Base-by-base conservation (phyloP, 2,329 filamentous ascomycete genomes). In the Monosporascus cannonballus region DNA sequence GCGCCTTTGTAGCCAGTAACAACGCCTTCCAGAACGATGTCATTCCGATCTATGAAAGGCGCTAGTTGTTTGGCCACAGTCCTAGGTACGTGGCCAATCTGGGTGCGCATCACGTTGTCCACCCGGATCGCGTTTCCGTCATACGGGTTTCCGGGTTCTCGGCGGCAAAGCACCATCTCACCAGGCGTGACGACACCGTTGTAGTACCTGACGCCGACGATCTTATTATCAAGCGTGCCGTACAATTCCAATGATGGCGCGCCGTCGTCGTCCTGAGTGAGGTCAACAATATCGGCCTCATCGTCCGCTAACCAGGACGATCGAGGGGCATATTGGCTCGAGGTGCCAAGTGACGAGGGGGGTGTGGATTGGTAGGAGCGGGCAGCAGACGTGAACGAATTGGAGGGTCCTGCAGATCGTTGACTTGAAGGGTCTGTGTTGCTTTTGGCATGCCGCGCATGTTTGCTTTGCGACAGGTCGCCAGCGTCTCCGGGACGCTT, bases 71-170 rank as follows among this genome's bases (percentile, higher is more conserved):
- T 72, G 1, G 85, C 89, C 22, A 90, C 64, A 1, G 71, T 75
- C 14, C 82, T 76, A 6, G 88, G 86, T 41, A 96, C 75, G 68
- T 96, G 90, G 1, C 90, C 90, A 60, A 96, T 89, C 62, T 95
- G 90, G 7, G 69, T 67, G 17, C 83, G 80, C 63, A 87, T 79
- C 15, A 92, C 88, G 67, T 94, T 95, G 61, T 88, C 78, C 1
- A 95, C 81, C 5, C 83, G 81, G 53, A 95, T 90, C 0, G 90
- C 90, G 69, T 94, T 94, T 6, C 60, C 57, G 64, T 94, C 89
- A 64, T 87, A 89, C 59, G 74, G 50, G 59, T 90, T 90, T 3
- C 64, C 59, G 3, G 84, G 82, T 58, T 90, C 84, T 54, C 87
- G 74, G 39, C 73, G 72, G 47, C 84, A 65, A 51, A 82, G 64